Evolutionary conservation across 768 basidiomycete species (phyloP), one percentile per base, ranked within the genome.

Genomic region (Asterophora parasitica): DNA sequence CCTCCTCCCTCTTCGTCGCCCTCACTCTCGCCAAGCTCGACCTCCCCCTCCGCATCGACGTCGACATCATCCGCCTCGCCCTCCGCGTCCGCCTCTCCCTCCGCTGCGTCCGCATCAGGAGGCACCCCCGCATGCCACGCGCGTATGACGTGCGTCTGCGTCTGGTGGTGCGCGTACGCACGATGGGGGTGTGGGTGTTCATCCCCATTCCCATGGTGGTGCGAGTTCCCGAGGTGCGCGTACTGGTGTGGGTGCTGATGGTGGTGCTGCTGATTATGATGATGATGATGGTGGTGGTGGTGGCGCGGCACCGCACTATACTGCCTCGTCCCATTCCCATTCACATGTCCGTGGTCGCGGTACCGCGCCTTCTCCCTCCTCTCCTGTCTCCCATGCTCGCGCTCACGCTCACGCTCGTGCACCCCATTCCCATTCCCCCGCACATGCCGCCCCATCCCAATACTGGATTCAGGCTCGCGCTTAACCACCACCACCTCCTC

Each of bases 31-130:
- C 17, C 47, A 48, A 19, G 23, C 30, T 27, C 39, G 6, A 12
- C 39, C 23, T 40, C 39, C 7, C 15, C 39, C 12, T 40, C 39
- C 30, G 9, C 8, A 3, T 31, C 30, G 2, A 3, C 30, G 2
- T 31, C 30, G 2, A 66, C 58, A 7, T 63, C 61, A 40, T 66
- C 63, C 26, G 55, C 49, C 11, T 69, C 68, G 3, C 54, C 67
- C 4, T 70, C 69, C 0, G 59, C 68, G 41, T 69, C 50, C 1
- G 11, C 17, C 15, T 49, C 69, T 56, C 17, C 47, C 51, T 26
- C 32, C 30, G 15, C 39, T 4, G 27, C 39, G 11, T 40, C 39
- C 39, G 13, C 39, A 3, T 43, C 44, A 32, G 26, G 11, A 4
- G 4, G 32, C 32, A 34, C 20, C 23, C 40, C 46, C 20, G 27